Conservation (phyloP, 768 basidiomycete species). For the Psilocybe cyanescens region DNA sequence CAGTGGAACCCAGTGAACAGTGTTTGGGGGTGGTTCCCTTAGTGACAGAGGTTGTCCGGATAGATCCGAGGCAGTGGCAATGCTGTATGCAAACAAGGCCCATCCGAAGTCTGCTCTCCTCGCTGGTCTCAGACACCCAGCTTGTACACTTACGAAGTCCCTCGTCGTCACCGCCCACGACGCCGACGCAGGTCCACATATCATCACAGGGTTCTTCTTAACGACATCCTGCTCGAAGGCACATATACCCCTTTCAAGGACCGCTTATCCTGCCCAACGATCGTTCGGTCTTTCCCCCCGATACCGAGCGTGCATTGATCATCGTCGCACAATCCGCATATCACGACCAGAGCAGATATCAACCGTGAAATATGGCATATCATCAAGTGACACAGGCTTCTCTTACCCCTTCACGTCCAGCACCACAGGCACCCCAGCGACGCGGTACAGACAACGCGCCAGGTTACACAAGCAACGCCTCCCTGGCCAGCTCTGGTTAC, state of each 20-base stretch:
- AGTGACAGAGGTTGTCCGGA: conserved; percentile 21
- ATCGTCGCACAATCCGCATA: conserved; percentile 10
- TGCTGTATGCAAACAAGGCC: conserved; percentile 24
- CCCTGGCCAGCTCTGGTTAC: conserved; percentile 60
- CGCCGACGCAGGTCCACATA: conserved; percentile 6
- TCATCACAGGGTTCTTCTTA: not conserved
- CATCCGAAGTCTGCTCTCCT: conserved; percentile 18
- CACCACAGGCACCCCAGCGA: conserved; percentile 69
- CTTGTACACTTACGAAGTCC: not conserved
- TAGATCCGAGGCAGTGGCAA: conserved; percentile 27
- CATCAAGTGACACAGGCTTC: conserved; percentile 51
- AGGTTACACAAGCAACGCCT: conserved; percentile 40
- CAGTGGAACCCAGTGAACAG: not conserved
- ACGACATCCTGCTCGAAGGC: not conserved
- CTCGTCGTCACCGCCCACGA: conserved; percentile 19
- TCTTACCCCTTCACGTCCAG: conserved; percentile 78
- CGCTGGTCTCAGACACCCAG: conserved; percentile 20
- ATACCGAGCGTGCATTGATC: conserved; percentile 18
- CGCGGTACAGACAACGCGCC: conserved; percentile 43
- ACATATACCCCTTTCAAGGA: conserved; percentile 12
- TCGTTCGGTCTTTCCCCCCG: conserved; percentile 16
- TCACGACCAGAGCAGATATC: conserved; percentile 6
- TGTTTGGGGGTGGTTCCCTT: conserved; percentile 15
- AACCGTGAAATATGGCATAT: conserved; percentile 33
- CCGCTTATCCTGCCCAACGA: conserved; percentile 11